A percentile compares a stretch with the other conserved stretches of the same genome.
phyloP scores from a whole-genome alignment of 768 basidiomycete genomes.

The Amanita phalloides region DNA sequence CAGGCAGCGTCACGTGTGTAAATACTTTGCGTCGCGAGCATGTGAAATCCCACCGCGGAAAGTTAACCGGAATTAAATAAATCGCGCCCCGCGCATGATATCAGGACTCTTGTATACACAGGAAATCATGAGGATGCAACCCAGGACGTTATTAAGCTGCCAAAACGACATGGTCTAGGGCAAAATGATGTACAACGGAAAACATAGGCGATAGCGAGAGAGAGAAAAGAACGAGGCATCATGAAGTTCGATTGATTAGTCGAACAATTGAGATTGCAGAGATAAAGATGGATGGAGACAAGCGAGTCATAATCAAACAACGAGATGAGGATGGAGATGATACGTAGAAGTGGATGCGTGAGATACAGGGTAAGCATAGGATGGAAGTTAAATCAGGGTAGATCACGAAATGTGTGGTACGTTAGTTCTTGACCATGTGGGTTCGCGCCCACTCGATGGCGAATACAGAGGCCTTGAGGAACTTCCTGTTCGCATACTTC shows the following conservation, averaged over 20 bases:
- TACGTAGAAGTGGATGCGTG: constrained; percentile 11
- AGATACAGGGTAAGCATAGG: constrained; percentile 10
- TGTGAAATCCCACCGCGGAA: constrained; percentile 7
- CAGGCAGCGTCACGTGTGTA: neutral
- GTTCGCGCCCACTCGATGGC: constrained; percentile 65
- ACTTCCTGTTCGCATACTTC: constrained; percentile 97
- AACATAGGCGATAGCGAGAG: constrained; percentile 4
- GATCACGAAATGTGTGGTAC: neutral
- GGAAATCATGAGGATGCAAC: constrained; percentile 1
- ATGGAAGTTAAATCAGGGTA: constrained; percentile 2
- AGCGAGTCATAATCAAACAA: constrained; percentile 12
- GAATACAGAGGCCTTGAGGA: constrained; percentile 81
- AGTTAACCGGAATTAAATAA: too few species aligned
- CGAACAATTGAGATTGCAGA: constrained; percentile 7
- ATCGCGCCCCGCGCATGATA: too few species aligned
- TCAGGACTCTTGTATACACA: constrained; percentile 3
- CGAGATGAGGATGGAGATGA: constrained; percentile 12
- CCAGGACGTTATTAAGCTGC: constrained; percentile 12
- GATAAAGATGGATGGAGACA: constrained; percentile 16
- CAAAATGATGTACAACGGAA: constrained; percentile 2
- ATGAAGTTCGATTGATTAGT: constrained; percentile 9
- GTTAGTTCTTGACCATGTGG: constrained; percentile 8
- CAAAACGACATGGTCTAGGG: constrained; percentile 12
- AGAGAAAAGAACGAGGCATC: constrained; percentile 6
- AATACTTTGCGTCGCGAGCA: neutral